A percentile compares a stretch with the other conserved stretches of the same genome.
These are phyloP conservation scores for Cubamyces sp. DNA, from an alignment of 768 basidiomycete genomes.

Conservation along the genomic window DNA sequence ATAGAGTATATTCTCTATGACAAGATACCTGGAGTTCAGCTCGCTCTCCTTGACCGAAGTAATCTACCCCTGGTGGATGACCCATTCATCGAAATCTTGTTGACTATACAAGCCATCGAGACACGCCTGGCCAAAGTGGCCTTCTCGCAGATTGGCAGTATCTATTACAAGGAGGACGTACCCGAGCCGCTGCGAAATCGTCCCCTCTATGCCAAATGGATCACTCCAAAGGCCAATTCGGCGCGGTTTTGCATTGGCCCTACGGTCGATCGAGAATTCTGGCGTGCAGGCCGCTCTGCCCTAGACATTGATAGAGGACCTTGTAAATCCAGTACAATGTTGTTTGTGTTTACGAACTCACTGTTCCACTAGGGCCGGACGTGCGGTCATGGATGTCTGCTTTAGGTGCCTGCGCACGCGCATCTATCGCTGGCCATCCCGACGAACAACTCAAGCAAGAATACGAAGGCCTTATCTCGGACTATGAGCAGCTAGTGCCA, in stretches of 20 bases:
- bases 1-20: conserved; percentile 54
- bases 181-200: conserved; percentile 12
- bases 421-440: conserved; percentile 2
- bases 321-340: conserved; percentile 8
- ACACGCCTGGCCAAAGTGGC: neutral
- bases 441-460: neutral
- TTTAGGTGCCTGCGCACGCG: conserved; percentile 7
- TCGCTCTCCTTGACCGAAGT: conserved; percentile 9
- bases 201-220: conserved; percentile 16
- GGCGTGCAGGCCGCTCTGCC: conserved; percentile 17
- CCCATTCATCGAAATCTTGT: neutral
- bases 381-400: conserved; percentile 14
- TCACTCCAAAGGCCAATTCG: conserved; percentile 5
- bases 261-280: conserved; percentile 24
- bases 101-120: neutral
- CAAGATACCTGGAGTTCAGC: conserved; percentile 29
- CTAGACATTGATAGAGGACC: conserved; percentile 23
- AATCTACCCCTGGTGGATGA: conserved; percentile 4
- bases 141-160: conserved; percentile 27
- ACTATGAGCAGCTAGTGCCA: conserved; percentile 12
- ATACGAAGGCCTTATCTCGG: conserved; percentile 4
- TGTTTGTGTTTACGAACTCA: neutral
- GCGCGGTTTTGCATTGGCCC: conserved; percentile 24
- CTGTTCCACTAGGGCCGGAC: conserved; percentile 8
- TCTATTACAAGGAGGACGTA: conserved; percentile 30